Evolutionary conservation across 116 monocot genomes (phyloP), one percentile per base, ranked within the genome.

Genomic region (Trichopus zeylanicus): DNA sequence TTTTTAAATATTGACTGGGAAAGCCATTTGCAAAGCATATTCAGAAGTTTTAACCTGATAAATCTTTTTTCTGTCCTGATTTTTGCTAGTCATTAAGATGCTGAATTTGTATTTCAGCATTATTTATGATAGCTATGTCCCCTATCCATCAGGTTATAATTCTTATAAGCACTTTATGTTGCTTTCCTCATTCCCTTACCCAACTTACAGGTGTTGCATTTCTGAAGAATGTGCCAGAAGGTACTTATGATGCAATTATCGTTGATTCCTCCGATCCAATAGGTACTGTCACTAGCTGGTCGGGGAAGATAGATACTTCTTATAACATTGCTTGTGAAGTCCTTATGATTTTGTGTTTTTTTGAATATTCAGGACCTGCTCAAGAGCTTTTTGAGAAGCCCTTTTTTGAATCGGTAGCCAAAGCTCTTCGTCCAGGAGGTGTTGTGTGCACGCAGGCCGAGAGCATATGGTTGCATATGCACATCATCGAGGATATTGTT

Each of bases 391-490:
- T 87, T 48, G 87, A 87, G 69, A 87, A 87, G 62, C 87, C 87
- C 16, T 87, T 87, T 73, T 87, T 87, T 49, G 67, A 87, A 31
- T 87, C 73, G 1, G 79, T 87, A 30, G 87, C 87, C 5, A 75
- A 57, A 65, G 82, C 87, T 31, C 78, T 87, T 29, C 70, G 82
- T 19, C 82, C 87, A 11, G 87, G 87, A 11, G 87, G 87, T 6
- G 87, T 87, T 8, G 71, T 87, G 6, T 82, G 82, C 73, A 87
- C 87, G 0, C 87, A 87, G 31, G 87, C 87, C 28, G 87, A 87
- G 70, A 87, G 87, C 65, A 87, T 87, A 55, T 87, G 87, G 87
- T 63, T 87, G 22, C 87, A 87, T 62, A 87, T 87, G 87, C 82
- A 87, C 56, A 87, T 87, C 26, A 87, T 87, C n/a, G 87, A 82